A percentile compares a stretch with the other conserved stretches of the same genome.
These are phyloP conservation scores for Parastagonospora avenae DNA, from an alignment of 2,329 filamentous ascomycete species.

Conservation along the genomic window DNA sequence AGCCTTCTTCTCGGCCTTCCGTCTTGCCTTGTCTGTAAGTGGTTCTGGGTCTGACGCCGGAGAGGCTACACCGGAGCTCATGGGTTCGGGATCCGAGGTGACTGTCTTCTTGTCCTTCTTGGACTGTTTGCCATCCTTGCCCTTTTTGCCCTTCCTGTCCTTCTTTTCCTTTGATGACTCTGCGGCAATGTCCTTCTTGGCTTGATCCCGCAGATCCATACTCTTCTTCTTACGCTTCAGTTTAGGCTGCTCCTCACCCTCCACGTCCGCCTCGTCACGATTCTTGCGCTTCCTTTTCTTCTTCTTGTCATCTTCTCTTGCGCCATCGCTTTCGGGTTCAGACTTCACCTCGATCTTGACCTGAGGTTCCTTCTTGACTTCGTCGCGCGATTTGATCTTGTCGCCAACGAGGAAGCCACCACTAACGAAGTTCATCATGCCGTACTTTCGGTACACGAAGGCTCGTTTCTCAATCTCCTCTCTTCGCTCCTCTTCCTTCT, in stretches of 20 bases:
- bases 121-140: constrained; percentile 31
- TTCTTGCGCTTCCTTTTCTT: constrained; percentile 43
- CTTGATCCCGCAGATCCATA: constrained; percentile 37
- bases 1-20: constrained; percentile 51
- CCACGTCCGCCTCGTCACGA: constrained; percentile 33
- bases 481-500: constrained; percentile 70
- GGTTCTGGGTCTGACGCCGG: constrained; percentile 33
- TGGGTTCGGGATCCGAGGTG: constrained; percentile 27
- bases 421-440: constrained; percentile 81
- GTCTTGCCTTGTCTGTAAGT: constrained; percentile 50
- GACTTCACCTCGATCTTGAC: constrained; percentile 47
- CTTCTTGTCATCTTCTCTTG: constrained; percentile 25
- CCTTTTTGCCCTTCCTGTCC: constrained; percentile 43
- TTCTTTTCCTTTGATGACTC: constrained; percentile 30
- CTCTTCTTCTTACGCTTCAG: constrained; percentile 48
- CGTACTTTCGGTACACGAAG: constrained; percentile 77
- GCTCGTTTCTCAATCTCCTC: constrained; percentile 73
- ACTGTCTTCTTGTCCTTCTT: constrained; percentile 32
- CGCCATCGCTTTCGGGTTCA: constrained; percentile 45
- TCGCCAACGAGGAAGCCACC: constrained; percentile 75
- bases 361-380: constrained; percentile 48
- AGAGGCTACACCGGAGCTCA: constrained; percentile 21
- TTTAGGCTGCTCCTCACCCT: constrained; percentile 38
- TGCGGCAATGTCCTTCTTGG: constrained; percentile 25
- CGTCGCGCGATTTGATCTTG: constrained; percentile 54